phyloP scores from a whole-genome alignment of 2,329 filamentous ascomycete species.

The Alternaria burnsii region DNA sequence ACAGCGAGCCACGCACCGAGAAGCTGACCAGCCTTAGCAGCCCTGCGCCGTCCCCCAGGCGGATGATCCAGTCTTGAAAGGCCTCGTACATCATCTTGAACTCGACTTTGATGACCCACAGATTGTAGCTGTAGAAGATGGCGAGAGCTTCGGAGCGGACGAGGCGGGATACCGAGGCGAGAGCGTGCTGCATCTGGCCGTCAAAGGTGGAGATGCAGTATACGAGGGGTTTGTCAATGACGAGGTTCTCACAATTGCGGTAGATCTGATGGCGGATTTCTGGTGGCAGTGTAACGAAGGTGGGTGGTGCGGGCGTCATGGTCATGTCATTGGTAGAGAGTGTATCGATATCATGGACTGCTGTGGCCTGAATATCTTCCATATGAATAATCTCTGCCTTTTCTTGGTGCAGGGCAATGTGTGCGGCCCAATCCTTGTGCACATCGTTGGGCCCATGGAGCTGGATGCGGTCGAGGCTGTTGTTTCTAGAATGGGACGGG shows the following conservation, averaged over 20 bases:
- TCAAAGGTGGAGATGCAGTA: conserved; percentile 53
- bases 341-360: not conserved
- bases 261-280: conserved; percentile 51
- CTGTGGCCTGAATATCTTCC: conserved; percentile 8
- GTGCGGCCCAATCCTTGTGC: conserved; percentile 33
- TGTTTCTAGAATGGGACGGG: conserved; percentile 30
- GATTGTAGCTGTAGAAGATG: conserved; percentile 53
- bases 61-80: conserved; percentile 51
- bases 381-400: conserved; percentile 22
- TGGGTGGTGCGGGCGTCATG: conserved; percentile 23
- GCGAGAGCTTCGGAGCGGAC: conserved; percentile 50
- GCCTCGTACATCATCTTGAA: conserved; percentile 52
- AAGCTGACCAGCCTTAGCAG: conserved; percentile 44
- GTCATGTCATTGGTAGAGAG: conserved; percentile 10
- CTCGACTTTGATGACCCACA: conserved; percentile 52
- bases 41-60: conserved; percentile 43
- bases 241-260: conserved; percentile 47
- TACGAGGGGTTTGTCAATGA: conserved; percentile 47
- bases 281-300: conserved; percentile 47
- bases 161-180: conserved; percentile 46
- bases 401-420: conserved; percentile 16
- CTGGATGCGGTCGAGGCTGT: conserved; percentile 30
- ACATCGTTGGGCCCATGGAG: conserved; percentile 23
- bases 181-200: conserved; percentile 49
- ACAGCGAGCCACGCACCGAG: conserved; percentile 44